Evolutionary conservation across 2,329 filamentous ascomycete genomes (phyloP).

Genomic region (Dactylellina sp.): DNA sequence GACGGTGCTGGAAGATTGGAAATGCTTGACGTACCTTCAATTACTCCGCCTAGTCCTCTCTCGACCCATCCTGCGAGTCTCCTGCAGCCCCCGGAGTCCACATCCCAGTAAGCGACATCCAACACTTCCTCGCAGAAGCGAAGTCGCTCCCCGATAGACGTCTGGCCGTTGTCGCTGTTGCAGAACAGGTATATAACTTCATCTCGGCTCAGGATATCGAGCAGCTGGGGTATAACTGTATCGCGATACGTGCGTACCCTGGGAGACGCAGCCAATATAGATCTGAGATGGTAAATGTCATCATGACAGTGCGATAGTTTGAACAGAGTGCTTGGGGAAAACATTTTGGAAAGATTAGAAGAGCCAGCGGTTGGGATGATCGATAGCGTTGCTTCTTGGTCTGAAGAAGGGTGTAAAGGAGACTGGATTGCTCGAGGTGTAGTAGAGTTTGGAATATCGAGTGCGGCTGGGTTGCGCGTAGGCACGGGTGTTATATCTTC

Average conservation of each 20-base stretch:
- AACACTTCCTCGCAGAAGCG: slow-evolving; percentile 45
- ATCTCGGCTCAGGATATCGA: slow-evolving; percentile 29
- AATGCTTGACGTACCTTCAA: slow-evolving; percentile 40
- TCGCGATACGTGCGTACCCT: slow-evolving; percentile 15
- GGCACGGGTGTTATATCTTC: slow-evolving; percentile 5
- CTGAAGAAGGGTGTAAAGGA: no score
- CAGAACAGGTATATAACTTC: slow-evolving; percentile 36
- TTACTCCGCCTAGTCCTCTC: slow-evolving; percentile 26
- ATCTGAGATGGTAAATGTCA: slow-evolving; percentile 23
- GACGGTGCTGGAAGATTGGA: no score
- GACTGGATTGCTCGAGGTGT: no score
- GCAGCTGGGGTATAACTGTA: slow-evolving; percentile 26
- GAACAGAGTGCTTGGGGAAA: slow-evolving; percentile 37
- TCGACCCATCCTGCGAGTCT: slow-evolving; percentile 51
- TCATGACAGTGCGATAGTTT: slow-evolving; percentile 27
- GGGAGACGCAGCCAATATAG: slow-evolving; percentile 18
- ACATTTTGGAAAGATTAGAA: slow-evolving; percentile 23
- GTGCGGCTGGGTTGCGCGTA: slow-evolving; percentile 1
- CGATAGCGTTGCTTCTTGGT: no score
- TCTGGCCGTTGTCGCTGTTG: slow-evolving; percentile 13
- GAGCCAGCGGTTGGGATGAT: no score
- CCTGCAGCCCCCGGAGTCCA: slow-evolving; percentile 38
- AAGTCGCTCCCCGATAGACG: slow-evolving; percentile 17
- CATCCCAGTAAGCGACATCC: slow-evolving; percentile 53
- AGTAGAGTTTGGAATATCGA: slow-evolving; percentile 1